Conservation (phyloP, 208 protist species). For the Leishmania braziliensis region DNA sequence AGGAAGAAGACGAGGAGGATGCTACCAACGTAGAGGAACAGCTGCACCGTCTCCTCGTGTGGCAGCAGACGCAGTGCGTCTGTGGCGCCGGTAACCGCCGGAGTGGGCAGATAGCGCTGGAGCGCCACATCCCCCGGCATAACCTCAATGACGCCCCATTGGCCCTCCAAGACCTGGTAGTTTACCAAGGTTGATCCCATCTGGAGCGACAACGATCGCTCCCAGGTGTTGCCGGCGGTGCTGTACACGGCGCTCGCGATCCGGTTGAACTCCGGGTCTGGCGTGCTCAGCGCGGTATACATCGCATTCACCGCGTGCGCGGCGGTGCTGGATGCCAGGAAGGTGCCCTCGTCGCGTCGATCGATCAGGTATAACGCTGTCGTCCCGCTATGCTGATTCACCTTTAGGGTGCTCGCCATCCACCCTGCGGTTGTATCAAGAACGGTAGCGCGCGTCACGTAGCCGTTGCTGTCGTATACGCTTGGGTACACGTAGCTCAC, state of each 20-base stretch:
- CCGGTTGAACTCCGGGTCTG: slow-evolving; percentile 39
- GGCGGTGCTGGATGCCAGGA: slow-evolving; percentile 39
- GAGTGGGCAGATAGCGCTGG: slow-evolving; percentile 52
- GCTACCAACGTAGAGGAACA: slow-evolving; percentile 54
- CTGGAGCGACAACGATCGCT: slow-evolving; percentile 39
- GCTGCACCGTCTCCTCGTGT: slow-evolving; percentile 42
- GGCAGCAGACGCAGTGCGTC: slow-evolving; percentile 56
- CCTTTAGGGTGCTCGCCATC: slow-evolving; percentile 30
- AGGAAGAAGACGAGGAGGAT: slow-evolving; percentile 55
- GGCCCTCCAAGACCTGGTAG: slow-evolving; percentile 45
- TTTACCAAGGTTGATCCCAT: slow-evolving; percentile 37
- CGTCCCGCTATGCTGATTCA: slow-evolving; percentile 36
- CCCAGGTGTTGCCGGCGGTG: slow-evolving; percentile 31
- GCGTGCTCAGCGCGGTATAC: slow-evolving; percentile 42
- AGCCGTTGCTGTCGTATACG: slow-evolving; percentile 19
- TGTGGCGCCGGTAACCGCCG: slow-evolving; percentile 44
- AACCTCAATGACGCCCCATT: slow-evolving; percentile 60
- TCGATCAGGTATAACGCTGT: slow-evolving; percentile 49
- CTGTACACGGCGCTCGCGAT: slow-evolving; percentile 35
- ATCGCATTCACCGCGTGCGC: slow-evolving; percentile 10
- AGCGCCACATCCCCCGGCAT: slow-evolving; percentile 50
- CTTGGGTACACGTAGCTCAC: slow-evolving; percentile 53
- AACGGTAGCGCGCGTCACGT: slow-evolving; percentile 34
- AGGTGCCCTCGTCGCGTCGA: slow-evolving; percentile 38
- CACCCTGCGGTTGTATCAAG: slow-evolving; percentile 39